Evolutionary conservation across 306 rosid genomes (phyloP).

Genomic region (Sophora flavescens): DNA sequence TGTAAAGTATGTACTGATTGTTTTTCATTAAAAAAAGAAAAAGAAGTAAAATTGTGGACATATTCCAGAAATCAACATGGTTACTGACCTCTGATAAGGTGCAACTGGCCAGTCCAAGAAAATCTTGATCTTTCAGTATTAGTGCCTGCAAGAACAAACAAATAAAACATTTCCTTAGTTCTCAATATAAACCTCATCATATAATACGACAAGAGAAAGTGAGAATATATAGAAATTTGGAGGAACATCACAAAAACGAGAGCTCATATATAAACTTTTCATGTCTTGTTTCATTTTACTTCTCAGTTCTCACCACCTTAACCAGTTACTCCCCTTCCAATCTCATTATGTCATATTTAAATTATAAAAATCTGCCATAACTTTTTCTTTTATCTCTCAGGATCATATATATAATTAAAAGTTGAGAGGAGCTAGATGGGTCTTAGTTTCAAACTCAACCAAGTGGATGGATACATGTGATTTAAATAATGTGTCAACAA

Average conservation of each 20-base stretch:
- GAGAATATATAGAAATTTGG: not conserved
- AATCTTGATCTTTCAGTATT: constrained; percentile 78
- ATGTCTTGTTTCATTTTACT: not conserved
- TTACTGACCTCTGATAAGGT: constrained; percentile 76
- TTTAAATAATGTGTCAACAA: not conserved
- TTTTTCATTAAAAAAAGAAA: too few species aligned
- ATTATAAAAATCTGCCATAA: not conserved
- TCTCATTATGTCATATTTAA: not conserved
- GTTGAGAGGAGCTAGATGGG: not conserved
- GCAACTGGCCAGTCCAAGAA: constrained; percentile 83
- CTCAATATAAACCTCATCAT: constrained; percentile 12
- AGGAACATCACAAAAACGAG: not conserved
- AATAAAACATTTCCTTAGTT: not conserved
- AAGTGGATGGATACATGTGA: not conserved
- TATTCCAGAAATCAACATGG: constrained; percentile 15
- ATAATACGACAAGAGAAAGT: not conserved
- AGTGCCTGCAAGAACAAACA: constrained; percentile 58
- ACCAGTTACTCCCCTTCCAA: not conserved
- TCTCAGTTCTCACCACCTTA: not conserved
- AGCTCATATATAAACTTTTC: not conserved
- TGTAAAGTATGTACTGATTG: not conserved
- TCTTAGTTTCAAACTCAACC: not conserved
- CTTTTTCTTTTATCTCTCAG: not conserved
- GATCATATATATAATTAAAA: not conserved
- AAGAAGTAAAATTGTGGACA: not conserved